Conservation (phyloP, 306 rosid species). For the Ormosia semicastrata region DNA sequence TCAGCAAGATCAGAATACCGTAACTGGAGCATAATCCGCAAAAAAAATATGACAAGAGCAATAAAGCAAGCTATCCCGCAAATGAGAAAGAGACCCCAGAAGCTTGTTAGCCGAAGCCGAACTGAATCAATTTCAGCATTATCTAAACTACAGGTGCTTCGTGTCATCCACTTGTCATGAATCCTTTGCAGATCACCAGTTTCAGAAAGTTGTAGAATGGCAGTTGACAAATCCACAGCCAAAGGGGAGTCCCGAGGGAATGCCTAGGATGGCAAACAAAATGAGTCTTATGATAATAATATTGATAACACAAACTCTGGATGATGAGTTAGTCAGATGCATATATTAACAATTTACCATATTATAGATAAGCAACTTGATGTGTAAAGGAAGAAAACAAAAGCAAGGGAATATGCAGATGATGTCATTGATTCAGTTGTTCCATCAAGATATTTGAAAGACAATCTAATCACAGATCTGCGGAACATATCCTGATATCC, state of each 20-base stretch:
- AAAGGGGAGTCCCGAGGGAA: constrained; percentile 92
- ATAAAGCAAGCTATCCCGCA: constrained; percentile 73
- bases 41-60: constrained; percentile 63
- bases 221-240: constrained; percentile 87
- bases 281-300: background rate
- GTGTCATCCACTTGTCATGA: constrained; percentile 85
- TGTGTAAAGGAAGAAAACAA: background rate
- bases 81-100: constrained; percentile 87
- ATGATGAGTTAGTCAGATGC: background rate
- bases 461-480: background rate
- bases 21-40: constrained; percentile 47
- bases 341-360: background rate
- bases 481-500: background rate
- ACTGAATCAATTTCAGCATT: constrained; percentile 63
- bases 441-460: constrained; percentile 9
- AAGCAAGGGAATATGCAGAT: constrained; percentile 10
- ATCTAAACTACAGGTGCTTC: constrained; percentile 56
- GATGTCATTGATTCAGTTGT: background rate
- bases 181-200: constrained; percentile 94
- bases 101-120: constrained; percentile 78
- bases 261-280: constrained; percentile 51
- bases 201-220: constrained; percentile 89
- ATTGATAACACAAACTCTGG: background rate
- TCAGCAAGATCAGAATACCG: constrained; percentile 36
- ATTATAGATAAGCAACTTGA: background rate